Evolutionary conservation across 768 basidiomycete species (phyloP).

Genomic region (Pleurotus sapidus): DNA sequence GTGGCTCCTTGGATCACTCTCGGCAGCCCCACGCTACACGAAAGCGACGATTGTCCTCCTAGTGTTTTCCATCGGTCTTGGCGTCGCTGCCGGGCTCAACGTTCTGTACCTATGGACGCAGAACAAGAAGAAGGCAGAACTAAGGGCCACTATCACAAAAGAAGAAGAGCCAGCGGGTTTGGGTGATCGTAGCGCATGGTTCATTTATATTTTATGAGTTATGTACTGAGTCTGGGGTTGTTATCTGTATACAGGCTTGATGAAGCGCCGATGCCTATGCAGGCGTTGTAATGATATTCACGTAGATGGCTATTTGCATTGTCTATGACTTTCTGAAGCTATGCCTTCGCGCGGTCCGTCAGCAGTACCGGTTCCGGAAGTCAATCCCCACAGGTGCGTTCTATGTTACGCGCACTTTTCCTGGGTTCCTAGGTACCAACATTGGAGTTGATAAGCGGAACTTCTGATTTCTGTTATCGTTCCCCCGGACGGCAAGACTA

Average conservation of each 20-base stretch:
- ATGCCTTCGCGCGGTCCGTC: too few relatives aligned
- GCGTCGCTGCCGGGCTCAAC: slow-evolving; percentile 19
- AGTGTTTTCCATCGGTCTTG: slow-evolving; percentile 22
- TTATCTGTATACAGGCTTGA: not conserved
- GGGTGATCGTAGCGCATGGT: slow-evolving; percentile 36
- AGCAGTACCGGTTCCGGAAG: too few relatives aligned
- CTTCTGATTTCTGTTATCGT: too few relatives aligned
- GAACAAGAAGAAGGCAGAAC: slow-evolving; percentile 28
- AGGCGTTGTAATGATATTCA: not conserved
- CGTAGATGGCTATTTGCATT: too few relatives aligned
- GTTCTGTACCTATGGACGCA: slow-evolving; percentile 23
- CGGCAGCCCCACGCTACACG: slow-evolving; percentile 33
- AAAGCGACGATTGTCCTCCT: slow-evolving; percentile 27
- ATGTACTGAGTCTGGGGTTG: not conserved
- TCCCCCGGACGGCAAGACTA: too few relatives aligned
- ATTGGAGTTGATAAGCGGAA: too few relatives aligned
- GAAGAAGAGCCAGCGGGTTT: slow-evolving; percentile 26
- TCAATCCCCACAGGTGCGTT: too few relatives aligned
- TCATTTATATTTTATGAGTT: slow-evolving; percentile 28
- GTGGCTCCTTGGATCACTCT: slow-evolving; percentile 38
- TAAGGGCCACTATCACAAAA: slow-evolving; percentile 15
- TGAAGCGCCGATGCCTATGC: not conserved
- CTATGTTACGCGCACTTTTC: too few relatives aligned
- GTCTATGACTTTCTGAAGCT: too few relatives aligned
- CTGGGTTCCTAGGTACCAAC: too few relatives aligned